These are phyloP conservation scores for Hamigera avellanea DNA, from an alignment of 495 filamentous ascomycete genomes.

Conservation along the genomic window DNA sequence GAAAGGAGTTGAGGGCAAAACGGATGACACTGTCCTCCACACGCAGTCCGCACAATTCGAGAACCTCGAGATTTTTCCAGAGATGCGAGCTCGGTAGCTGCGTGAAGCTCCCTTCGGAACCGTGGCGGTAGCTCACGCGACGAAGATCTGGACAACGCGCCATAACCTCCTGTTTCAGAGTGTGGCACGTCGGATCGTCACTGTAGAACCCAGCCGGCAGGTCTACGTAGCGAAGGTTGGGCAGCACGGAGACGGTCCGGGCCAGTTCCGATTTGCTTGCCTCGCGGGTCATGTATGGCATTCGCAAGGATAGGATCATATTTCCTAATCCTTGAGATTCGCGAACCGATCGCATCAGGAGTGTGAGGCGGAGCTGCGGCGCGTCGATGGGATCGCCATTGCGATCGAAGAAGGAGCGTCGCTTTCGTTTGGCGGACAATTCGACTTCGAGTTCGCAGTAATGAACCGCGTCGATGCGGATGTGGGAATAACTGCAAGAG, in stretches of 20 bases:
- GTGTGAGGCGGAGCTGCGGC: slow-evolving; percentile 57
- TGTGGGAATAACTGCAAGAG: slow-evolving; percentile 62
- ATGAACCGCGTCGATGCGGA: slow-evolving; percentile 90
- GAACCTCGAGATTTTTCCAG: slow-evolving; percentile 69
- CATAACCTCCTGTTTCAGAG: slow-evolving; percentile 73
- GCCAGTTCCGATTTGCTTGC: slow-evolving; percentile 75
- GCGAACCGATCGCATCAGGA: slow-evolving; percentile 72
- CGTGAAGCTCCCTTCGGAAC: slow-evolving; percentile 68
- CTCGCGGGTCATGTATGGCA: slow-evolving; percentile 94
- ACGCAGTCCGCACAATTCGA: slow-evolving; percentile 62
- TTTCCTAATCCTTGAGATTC: slow-evolving; percentile 55
- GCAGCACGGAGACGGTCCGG: slow-evolving; percentile 71
- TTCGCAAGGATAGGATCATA: slow-evolving; percentile 67
- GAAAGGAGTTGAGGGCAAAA: slow-evolving; percentile 56
- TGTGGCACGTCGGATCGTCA: slow-evolving; percentile 62
- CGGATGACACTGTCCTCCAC: slow-evolving; percentile 62
- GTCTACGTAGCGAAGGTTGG: slow-evolving; percentile 81
- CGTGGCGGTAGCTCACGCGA: slow-evolving; percentile 74
- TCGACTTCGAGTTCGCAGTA: slow-evolving; percentile 82
- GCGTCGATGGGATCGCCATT: slow-evolving; percentile 71
- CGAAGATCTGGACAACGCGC: slow-evolving; percentile 70
- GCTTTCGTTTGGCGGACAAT: slow-evolving; percentile 64
- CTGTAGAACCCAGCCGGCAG: slow-evolving; percentile 68
- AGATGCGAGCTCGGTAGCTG: slow-evolving; percentile 49
- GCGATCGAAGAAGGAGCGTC: slow-evolving; percentile 60